phyloP scores from a whole-genome alignment of 192 early-diverging fungal species.

The Phlyctochytrium bullatum region DNA sequence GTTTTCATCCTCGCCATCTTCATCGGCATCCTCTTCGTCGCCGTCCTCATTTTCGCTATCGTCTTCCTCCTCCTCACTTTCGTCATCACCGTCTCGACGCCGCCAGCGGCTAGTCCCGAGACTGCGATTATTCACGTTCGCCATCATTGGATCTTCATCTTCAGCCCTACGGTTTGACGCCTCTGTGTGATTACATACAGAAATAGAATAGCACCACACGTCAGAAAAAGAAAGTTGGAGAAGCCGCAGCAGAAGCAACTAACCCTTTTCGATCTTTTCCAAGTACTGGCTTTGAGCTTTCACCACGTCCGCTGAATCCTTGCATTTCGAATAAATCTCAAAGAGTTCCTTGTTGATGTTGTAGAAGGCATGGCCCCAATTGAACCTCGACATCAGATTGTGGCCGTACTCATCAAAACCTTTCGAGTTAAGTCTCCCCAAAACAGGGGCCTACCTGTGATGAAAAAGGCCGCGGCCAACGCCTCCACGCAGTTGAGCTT shows the following conservation, averaged over 20 bases:
- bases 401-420: slow-evolving; percentile 66
- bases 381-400: slow-evolving; percentile 80
- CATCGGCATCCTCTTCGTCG: slow-evolving; percentile 38
- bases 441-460: slow-evolving; percentile 64
- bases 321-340: slow-evolving; percentile 72
- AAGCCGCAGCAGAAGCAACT: too few species aligned
- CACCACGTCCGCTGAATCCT: slow-evolving; percentile 69
- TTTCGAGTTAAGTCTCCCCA: neutral
- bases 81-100: slow-evolving; percentile 45
- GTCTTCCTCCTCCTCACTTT: slow-evolving; percentile 50
- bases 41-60: slow-evolving; percentile 14
- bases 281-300: slow-evolving; percentile 80
- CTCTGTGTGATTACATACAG: too few species aligned
- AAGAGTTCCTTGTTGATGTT: slow-evolving; percentile 85
- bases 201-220: too few species aligned
- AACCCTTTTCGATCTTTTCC: slow-evolving; percentile 63
- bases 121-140: slow-evolving; percentile 24
- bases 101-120: slow-evolving; percentile 30
- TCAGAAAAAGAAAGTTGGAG: slow-evolving; percentile 17
- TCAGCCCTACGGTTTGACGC: too few species aligned
- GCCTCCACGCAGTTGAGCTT: slow-evolving; percentile 98
- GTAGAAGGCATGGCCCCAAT: slow-evolving; percentile 92
- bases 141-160: slow-evolving; percentile 19
- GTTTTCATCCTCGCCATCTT: slow-evolving; percentile 49
- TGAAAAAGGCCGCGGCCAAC: slow-evolving; percentile 89